Evolutionary conservation across 805 yeast species (phyloP).

Genomic region (Saccharomycopsis synnaedendra): DNA sequence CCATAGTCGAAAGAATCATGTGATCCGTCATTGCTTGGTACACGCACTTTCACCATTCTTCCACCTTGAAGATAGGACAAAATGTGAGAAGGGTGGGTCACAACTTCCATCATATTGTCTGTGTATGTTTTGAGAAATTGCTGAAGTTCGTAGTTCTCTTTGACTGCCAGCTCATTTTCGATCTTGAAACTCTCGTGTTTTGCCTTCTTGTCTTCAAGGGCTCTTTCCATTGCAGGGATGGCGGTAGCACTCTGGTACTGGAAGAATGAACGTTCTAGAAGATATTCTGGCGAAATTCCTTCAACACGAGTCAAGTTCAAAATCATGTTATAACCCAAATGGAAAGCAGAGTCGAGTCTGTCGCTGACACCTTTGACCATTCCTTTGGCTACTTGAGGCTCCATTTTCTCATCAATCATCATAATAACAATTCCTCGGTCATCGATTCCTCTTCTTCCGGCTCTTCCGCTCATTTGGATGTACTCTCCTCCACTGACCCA

Average conservation of each 20-base stretch:
- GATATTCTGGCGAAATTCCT: constrained; percentile 95
- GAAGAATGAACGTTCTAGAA: constrained; percentile 88
- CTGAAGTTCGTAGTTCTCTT: constrained; percentile 74
- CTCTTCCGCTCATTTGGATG: constrained; percentile 99
- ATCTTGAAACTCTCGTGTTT: constrained; percentile 40
- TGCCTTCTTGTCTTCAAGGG: constrained; percentile 42
- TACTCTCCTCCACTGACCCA: constrained; percentile 99
- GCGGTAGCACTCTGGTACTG: constrained; percentile 91
- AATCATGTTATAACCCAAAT: constrained; percentile 94
- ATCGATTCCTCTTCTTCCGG: constrained; percentile 99
- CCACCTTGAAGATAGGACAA: constrained; percentile 84
- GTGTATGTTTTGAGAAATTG: constrained; percentile 61
- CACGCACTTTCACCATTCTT: constrained; percentile 59
- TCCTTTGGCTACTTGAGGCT: constrained; percentile 97
- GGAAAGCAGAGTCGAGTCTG: constrained; percentile 94
- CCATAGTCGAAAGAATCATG: constrained; percentile 57
- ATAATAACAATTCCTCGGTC: constrained; percentile 98
- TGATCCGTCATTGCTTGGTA: constrained; percentile 50
- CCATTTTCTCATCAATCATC: constrained; percentile 99
- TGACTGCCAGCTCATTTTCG: constrained; percentile 64
- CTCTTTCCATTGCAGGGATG: constrained; percentile 73
- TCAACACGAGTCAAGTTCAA: constrained; percentile 93
- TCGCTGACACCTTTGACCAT: constrained; percentile 99
- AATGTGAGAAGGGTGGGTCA: constrained; percentile 84
- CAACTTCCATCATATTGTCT: constrained; percentile 65